A percentile compares a stretch with the other conserved stretches of the same genome.
Conservation (phyloP, 2,329 filamentous ascomycete genomes). For the Ciborinia camelliae region DNA sequence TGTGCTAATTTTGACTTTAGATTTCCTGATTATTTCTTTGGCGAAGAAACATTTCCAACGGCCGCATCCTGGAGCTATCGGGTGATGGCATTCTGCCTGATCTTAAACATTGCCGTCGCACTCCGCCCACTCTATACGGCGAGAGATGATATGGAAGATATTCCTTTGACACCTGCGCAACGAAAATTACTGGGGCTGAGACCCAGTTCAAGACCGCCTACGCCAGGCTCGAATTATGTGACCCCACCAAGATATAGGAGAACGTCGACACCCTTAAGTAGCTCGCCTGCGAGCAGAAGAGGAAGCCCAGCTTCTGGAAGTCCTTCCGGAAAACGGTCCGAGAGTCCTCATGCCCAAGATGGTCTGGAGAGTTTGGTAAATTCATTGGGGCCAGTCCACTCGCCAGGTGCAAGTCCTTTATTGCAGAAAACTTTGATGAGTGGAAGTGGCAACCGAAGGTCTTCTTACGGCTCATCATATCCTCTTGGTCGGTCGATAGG, state of each 20-base stretch:
- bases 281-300: constrained; percentile 58
- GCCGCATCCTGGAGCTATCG: constrained; percentile 41
- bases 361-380: constrained; percentile 14
- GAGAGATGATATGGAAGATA: constrained; percentile 78
- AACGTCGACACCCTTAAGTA: constrained; percentile 57
- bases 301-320: constrained; percentile 47
- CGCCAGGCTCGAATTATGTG: constrained; percentile 68
- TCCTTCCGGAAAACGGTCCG: constrained; percentile 11
- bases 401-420: constrained; percentile 53
- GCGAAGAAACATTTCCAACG: constrained; percentile 26
- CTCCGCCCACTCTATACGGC: constrained; percentile 68
- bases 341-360: constrained; percentile 1
- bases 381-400: constrained; percentile 47
- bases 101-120: constrained; percentile 69
- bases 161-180: constrained; percentile 86
- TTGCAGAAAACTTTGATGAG: constrained; percentile 64
- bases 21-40: constrained; percentile 32
- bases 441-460: constrained; percentile 49
- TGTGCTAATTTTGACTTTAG: constrained; percentile 26
- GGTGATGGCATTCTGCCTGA: constrained; percentile 52
- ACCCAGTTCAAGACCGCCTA: constrained; percentile 59
- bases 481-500: constrained; percentile 47
- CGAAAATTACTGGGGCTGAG: constrained; percentile 79
- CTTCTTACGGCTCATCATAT: constrained; percentile 60
- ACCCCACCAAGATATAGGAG: constrained; percentile 85